Evolutionary conservation across 208 protist genomes (phyloP).

Genomic region (Lotmaria passim): DNA sequence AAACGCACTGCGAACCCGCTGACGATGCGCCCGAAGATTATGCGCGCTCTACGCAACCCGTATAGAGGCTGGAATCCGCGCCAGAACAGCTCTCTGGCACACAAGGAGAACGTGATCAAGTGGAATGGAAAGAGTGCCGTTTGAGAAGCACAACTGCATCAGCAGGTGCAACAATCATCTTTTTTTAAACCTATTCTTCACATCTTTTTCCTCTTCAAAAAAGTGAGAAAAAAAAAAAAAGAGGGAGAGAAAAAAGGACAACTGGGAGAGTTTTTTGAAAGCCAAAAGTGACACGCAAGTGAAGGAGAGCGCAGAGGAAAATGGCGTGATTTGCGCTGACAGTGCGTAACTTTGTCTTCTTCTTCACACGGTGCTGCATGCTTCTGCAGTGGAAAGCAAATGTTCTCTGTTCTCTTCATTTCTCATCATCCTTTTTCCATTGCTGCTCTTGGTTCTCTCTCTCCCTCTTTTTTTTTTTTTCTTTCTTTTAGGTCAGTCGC

Average conservation of each 20-base stretch:
- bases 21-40: constrained; percentile 85
- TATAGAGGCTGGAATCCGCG: constrained; percentile 80
- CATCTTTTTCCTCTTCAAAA: too few relatives aligned
- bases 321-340: too few relatives aligned
- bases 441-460: background rate
- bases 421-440: background rate
- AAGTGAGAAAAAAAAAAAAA: background rate
- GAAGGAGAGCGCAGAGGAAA: too few relatives aligned
- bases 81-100: constrained; percentile 81
- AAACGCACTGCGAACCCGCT: constrained; percentile 63
- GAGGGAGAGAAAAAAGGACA: background rate
- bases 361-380: too few relatives aligned
- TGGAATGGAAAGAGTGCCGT: constrained; percentile 87
- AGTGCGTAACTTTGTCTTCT: too few relatives aligned
- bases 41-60: constrained; percentile 76
- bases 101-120: constrained; percentile 86
- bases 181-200: constrained; percentile 7
- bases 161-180: too few relatives aligned
- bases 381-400: too few relatives aligned
- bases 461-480: constrained; percentile 7
- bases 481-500: constrained; percentile 6
- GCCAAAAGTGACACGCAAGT: too few relatives aligned
- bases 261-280: too few relatives aligned
- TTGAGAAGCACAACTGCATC: constrained; percentile 31
- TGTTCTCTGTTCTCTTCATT: background rate